phyloP scores from a whole-genome alignment of 257 asterid species.

The Euphrasia confusa region DNA sequence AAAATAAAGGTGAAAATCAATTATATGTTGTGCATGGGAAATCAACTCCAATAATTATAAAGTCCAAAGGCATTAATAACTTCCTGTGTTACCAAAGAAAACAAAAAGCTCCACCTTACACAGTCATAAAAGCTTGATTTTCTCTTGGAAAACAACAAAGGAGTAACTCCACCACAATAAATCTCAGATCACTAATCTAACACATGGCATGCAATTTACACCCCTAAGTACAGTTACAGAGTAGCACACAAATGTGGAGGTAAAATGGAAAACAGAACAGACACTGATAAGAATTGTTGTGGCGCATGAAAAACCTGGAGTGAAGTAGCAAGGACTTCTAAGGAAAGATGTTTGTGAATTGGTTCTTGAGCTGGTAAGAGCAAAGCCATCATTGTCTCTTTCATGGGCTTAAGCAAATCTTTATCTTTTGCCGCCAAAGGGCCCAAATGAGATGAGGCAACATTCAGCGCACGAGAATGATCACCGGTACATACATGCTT shows the following conservation, averaged over 20 bases:
- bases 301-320: constrained; percentile 60
- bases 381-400: constrained; percentile 75
- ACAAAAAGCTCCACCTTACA: neutral
- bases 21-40: neutral
- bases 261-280: neutral
- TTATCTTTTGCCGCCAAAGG: constrained; percentile 85
- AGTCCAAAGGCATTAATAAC: too few relatives aligned
- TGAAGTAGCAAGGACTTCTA: constrained; percentile 84
- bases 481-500: constrained; percentile 74
- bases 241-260: constrained; percentile 9
- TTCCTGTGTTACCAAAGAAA: too few relatives aligned
- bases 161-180: constrained; percentile 3
- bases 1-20: neutral
- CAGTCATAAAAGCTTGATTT: neutral
- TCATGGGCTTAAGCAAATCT: constrained; percentile 73
- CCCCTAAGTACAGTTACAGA: constrained; percentile 10
- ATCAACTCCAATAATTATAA: neutral
- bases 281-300: neutral
- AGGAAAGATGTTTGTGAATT: constrained; percentile 45
- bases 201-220: neutral
- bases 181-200: constrained; percentile 3
- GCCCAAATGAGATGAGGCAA: constrained; percentile 86
- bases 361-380: constrained; percentile 76
- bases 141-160: neutral
- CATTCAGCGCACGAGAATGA: constrained; percentile 69